Base-by-base conservation (phyloP, 352 stramenopile genomes). In the Phytophthora pinifolia region DNA sequence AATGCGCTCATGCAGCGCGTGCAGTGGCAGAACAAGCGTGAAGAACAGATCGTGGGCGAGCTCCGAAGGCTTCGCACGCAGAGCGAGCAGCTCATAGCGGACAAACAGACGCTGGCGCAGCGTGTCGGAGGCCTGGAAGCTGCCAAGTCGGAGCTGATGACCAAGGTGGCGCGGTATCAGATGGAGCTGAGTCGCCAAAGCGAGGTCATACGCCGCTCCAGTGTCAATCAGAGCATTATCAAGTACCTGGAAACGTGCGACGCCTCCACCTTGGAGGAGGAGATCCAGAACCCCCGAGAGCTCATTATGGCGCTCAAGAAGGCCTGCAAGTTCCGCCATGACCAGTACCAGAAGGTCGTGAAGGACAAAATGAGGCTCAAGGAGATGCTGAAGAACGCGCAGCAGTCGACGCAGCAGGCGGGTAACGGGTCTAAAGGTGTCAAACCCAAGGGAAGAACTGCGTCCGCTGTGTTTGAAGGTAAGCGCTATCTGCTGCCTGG, bases 321-420 rank as follows among this genome's bases (percentile, higher is more conserved):
- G 50, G 82, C 81, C 9, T 92, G 81, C 65, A 72, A 76, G 62
- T 92, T 90, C 47, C 77, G 82, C 5, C 79, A 89, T 52, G 80
- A 92, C 33, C 82, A 92, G 72, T 92, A 90, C 48, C 67, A 89
- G 48, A 90, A 92, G 51, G 82, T 77, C 10, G 76, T 92, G 30
- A 88, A 87, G 46, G 82, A 92, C 38, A 92, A 92, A 47, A 65
- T 55, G 42, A 75, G 72, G 13, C 69, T 92, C 34, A 89, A 89
- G 61, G 65, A 79, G 9, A 82, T 89, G 71, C 60, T 92, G 13
- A 66, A 76, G 62, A 77, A 53, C 41, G 33, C 61, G 9, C 65
- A 76, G 46, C 41, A 47, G 15, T 52, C 62, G 39, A 12, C 43
- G 38, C 47, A 67, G 51, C 45, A 57, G 12, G 12, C 39, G 42